phyloP scores from a whole-genome alignment of 208 protist genomes.

The Porcisia hertigi region DNA sequence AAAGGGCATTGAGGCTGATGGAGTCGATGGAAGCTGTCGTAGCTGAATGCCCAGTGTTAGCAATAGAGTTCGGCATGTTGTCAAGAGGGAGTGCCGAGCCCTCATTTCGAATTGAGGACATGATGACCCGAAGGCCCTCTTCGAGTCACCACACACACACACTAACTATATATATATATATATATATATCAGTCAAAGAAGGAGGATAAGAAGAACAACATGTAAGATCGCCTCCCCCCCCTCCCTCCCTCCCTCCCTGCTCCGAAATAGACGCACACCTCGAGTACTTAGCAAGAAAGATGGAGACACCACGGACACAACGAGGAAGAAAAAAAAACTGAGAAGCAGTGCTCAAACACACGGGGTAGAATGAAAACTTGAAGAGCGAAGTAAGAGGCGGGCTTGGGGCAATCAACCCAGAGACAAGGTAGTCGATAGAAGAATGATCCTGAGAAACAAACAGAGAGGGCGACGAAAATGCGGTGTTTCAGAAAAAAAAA shows the following conservation, averaged over 20 bases:
- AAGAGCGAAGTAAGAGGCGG: neutral
- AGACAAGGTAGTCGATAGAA: neutral
- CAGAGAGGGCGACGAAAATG: neutral
- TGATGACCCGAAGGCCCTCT: neutral
- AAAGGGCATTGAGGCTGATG: neutral
- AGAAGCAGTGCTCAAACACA: too few relatives aligned
- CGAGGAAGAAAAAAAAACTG: too few relatives aligned
- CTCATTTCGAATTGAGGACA: neutral
- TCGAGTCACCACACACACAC: neutral
- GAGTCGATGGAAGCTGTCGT: neutral
- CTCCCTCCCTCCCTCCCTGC: too few relatives aligned
- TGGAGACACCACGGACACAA: too few relatives aligned
- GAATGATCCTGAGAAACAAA: neutral
- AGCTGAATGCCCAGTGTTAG: neutral
- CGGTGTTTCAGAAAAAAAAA: neutral
- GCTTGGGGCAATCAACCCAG: neutral
- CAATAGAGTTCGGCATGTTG: neutral
- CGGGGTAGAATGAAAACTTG: neutral
- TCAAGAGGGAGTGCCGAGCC: neutral
- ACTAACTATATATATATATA: neutral
- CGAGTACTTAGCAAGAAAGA: too few relatives aligned
- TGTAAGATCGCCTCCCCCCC: too few relatives aligned
- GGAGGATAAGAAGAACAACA: too few relatives aligned
- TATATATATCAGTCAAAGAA: neutral
- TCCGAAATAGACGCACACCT: too few relatives aligned